phyloP scores from a whole-genome alignment of 225 moss, liverwort and hornwort genomes.

The Straminergon stramineum region DNA sequence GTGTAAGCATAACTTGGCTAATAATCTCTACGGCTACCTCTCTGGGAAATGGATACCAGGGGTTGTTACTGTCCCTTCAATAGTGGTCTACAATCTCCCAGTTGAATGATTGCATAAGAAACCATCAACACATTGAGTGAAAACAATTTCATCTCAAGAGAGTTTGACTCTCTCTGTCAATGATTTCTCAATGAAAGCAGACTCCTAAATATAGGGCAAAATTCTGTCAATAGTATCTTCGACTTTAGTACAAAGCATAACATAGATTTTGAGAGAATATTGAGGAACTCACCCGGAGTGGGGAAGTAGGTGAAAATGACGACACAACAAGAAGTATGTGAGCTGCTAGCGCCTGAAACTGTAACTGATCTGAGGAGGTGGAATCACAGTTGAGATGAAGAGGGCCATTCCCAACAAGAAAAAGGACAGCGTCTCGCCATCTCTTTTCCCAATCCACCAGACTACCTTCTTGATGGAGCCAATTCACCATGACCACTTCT shows the following conservation, averaged over 20 bases:
- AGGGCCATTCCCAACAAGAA: not conserved
- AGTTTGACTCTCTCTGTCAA: not conserved
- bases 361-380: slow-evolving; percentile 14
- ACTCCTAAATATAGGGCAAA: not conserved
- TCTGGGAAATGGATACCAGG: not conserved
- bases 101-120: not conserved
- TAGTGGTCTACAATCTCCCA: not conserved
- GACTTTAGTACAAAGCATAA: not conserved
- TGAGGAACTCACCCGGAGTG: slow-evolving; percentile 19
- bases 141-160: not conserved
- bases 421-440: slow-evolving; percentile 15
- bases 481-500: not conserved
- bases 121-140: not conserved
- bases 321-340: slow-evolving; percentile 37
- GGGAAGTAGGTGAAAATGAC: slow-evolving; percentile 10
- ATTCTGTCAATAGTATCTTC: not conserved
- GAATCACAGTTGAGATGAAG: slow-evolving; percentile 5
- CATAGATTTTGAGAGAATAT: not conserved
- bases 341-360: slow-evolving; percentile 26
- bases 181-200: not conserved
- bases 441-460: slow-evolving; percentile 6
- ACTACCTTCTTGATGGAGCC: slow-evolving; percentile 14
- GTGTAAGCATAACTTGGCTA: not conserved
- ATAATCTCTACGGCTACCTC: not conserved
- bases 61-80: not conserved